A percentile compares a stretch with the other conserved stretches of the same genome.
phyloP scores from a whole-genome alignment of 140 eudicot genomes.

The Erigeron philadelphicus region DNA sequence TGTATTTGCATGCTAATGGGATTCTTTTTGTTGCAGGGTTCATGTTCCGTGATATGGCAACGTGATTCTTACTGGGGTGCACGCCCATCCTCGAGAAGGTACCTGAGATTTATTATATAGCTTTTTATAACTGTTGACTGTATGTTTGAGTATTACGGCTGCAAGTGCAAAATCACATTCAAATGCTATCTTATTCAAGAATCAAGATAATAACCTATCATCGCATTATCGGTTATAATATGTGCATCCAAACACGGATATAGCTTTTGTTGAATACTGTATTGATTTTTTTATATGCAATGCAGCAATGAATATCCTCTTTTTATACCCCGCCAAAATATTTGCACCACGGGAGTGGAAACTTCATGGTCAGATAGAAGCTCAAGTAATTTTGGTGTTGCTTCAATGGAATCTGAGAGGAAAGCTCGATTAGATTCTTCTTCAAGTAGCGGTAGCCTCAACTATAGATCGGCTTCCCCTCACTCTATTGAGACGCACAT shows the following conservation, averaged over 20 bases:
- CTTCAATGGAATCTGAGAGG: conserved; percentile 83
- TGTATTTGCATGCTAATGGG: background rate
- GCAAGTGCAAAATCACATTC: too few species aligned
- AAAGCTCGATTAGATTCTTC: conserved; percentile 67
- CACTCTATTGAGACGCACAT: conserved; percentile 79
- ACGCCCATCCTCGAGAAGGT: conserved; percentile 92
- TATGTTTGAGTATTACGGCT: too few species aligned
- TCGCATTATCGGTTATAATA: too few species aligned
- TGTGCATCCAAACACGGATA: too few species aligned
- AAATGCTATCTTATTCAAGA: too few species aligned
- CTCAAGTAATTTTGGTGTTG: conserved; percentile 79
- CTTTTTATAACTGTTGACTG: too few species aligned
- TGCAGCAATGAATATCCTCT: conserved; percentile 81
- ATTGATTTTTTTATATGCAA: conserved; percentile 10
- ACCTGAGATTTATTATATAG: background rate
- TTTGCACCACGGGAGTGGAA: conserved; percentile 78
- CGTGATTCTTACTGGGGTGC: conserved; percentile 98
- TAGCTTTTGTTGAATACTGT: conserved; percentile 4
- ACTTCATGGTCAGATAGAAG: conserved; percentile 89
- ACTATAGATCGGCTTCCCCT: conserved; percentile 69
- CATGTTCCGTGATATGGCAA: conserved; percentile 98
- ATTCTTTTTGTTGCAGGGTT: conserved; percentile 58
- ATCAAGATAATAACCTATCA: too few species aligned
- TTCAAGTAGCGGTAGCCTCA: conserved; percentile 57
- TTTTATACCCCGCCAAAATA: conserved; percentile 77